Evolutionary conservation across 345 rosid species (phyloP), one percentile per base, ranked within the genome.

Genomic region (Salix purpurea): DNA sequence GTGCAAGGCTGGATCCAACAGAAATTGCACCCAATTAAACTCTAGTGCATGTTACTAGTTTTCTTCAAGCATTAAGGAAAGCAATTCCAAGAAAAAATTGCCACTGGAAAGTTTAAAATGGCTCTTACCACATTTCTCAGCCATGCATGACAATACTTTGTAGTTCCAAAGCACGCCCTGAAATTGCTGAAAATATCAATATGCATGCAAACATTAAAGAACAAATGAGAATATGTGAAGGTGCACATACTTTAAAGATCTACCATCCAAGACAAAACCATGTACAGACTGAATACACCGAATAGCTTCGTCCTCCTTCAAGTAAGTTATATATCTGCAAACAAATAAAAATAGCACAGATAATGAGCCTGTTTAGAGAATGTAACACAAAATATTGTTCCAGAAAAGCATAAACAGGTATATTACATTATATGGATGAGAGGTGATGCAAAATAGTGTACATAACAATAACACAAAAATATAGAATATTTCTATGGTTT

Each of bases 111-210:
- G 4, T 54, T 8, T 1, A 44, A 40, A 24, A 24, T 42, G 15
- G 44, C 16, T 7, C 88, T 74, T 86, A 94, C 98, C 94, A 81
- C 90, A 79, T 90, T 95, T 86, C 97, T 87, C 74, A 95, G 81
- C 99, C 99, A 95, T 69, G 99, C 97, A 86, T 93, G 99, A 78
- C 99, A 95, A 80, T 94, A 95, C 76, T 95, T 93, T 62, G 96
- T 95, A 61, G 97, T 93, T 74, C 99, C 99, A 86, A 93, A 93
- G 85, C 97, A 93, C 32, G 97, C 99, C 90, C 97, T 94, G 88
- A 24, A 72, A 78, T 69, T 19, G 70, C 40, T 23, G 18, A 71
- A 30, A 75, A 21, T 13, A 75, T 72, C 28, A 82, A 67, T 26
- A 71, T 18, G 42, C 39, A 70, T 50, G 75, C 70, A 82, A 84